phyloP scores from a whole-genome alignment of 1,139 yeast species.

The Taiozyma onychis region DNA sequence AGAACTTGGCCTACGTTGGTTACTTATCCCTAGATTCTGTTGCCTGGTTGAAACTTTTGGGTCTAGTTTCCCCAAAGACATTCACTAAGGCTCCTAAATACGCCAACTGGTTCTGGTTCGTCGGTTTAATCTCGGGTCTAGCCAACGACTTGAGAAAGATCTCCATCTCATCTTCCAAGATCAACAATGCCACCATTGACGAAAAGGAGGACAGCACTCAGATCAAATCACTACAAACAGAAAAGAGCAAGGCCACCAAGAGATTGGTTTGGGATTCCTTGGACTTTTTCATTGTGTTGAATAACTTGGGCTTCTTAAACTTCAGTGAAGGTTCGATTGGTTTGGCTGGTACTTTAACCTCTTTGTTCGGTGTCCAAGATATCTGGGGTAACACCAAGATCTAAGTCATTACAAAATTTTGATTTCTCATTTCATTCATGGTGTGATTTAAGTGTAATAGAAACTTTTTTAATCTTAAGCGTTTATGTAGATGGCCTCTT shows the following conservation, averaged over 20 bases:
- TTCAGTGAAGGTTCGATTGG: slow-evolving; percentile 81
- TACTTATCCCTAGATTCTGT: slow-evolving; percentile 73
- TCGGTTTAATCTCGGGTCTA: slow-evolving; percentile 62
- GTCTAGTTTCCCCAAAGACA: slow-evolving; percentile 29
- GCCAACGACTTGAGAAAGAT: slow-evolving; percentile 48
- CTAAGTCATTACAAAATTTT: slow-evolving; percentile 2
- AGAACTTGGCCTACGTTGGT: slow-evolving; percentile 70
- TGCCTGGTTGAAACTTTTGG: slow-evolving; percentile 55
- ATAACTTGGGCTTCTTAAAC: slow-evolving; percentile 55
- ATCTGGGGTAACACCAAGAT: slow-evolving; percentile 36
- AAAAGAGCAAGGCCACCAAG: slow-evolving; percentile 44
- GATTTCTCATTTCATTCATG: not conserved
- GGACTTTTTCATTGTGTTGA: slow-evolving; percentile 73
- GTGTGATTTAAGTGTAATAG: not conserved
- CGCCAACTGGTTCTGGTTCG: slow-evolving; percentile 69
- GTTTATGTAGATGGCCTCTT: no score
- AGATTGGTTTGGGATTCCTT: slow-evolving; percentile 75
- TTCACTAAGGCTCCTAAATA: slow-evolving; percentile 34
- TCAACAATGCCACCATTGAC: slow-evolving; percentile 11
- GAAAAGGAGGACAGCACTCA: slow-evolving; percentile 22
- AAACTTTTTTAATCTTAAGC: no score
- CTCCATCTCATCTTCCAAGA: slow-evolving; percentile 30
- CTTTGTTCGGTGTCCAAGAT: slow-evolving; percentile 71
- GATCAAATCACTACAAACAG: slow-evolving; percentile 26
- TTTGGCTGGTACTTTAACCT: slow-evolving; percentile 78